Evolutionary conservation across 176 grass and related monocot genomes (phyloP).

Genomic region (Canna indica): DNA sequence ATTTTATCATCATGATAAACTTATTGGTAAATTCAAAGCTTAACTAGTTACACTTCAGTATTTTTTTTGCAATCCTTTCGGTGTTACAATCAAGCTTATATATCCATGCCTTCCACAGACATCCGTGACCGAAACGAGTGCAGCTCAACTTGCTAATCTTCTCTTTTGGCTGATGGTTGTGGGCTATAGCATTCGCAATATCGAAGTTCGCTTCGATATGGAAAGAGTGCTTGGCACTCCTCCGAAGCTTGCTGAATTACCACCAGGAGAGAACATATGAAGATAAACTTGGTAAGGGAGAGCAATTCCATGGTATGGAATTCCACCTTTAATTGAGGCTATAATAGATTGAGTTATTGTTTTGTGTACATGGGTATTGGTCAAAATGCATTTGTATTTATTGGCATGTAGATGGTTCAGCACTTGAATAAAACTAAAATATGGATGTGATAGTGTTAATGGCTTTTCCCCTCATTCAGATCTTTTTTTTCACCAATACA

Average conservation of each 20-base stretch:
- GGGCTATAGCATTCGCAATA: constrained; percentile 82
- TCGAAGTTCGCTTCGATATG: constrained; percentile 89
- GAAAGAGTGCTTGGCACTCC: constrained; percentile 59
- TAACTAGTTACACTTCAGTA: not conserved
- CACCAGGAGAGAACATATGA: constrained; percentile 53
- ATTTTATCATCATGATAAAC: too few relatives aligned
- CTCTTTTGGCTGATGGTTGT: constrained; percentile 87
- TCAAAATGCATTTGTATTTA: not conserved
- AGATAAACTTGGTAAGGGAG: not conserved
- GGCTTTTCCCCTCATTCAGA: too few relatives aligned
- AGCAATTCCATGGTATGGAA: not conserved
- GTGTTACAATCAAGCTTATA: not conserved
- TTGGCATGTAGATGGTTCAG: not conserved
- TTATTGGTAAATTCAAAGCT: too few relatives aligned
- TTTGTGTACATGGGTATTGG: not conserved
- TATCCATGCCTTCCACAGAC: constrained; percentile 29
- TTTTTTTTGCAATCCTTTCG: not conserved
- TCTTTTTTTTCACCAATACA: too few relatives aligned
- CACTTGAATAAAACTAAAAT: too few relatives aligned
- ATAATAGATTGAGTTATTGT: not conserved
- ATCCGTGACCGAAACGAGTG: constrained; percentile 54
- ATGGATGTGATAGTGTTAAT: too few relatives aligned
- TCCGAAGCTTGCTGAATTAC: constrained; percentile 51
- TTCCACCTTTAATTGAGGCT: not conserved
- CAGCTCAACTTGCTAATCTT: constrained; percentile 59